These are phyloP conservation scores for Fragaria nilgerrensis DNA, from an alignment of 306 rosid species.

Conservation along the genomic window DNA sequence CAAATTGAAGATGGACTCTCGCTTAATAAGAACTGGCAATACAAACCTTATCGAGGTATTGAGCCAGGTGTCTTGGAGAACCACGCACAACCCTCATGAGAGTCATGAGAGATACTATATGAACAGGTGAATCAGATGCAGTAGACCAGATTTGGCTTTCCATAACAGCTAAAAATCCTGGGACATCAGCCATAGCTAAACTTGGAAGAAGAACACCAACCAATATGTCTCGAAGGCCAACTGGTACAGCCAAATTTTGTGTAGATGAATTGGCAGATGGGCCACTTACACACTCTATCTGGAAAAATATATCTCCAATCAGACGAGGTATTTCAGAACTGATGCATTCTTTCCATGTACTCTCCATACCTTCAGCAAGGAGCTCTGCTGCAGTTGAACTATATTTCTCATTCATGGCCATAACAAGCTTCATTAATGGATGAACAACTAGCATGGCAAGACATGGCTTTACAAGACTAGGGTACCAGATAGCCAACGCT, in stretches of 20 bases:
- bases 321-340: slow-evolving; percentile 72
- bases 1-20: background rate
- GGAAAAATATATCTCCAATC: slow-evolving; percentile 86
- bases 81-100: slow-evolving; percentile 81
- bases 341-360: slow-evolving; percentile 79
- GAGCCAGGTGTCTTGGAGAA: slow-evolving; percentile 79
- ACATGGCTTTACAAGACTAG: slow-evolving; percentile 78
- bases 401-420: slow-evolving; percentile 85
- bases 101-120: slow-evolving; percentile 80
- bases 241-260: slow-evolving; percentile 48
- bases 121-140: slow-evolving; percentile 95
- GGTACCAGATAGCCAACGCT: slow-evolving; percentile 96
- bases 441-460: slow-evolving; percentile 73
- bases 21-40: slow-evolving; percentile 21
- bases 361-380: slow-evolving; percentile 96
- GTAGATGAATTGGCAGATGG: slow-evolving; percentile 47
- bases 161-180: slow-evolving; percentile 63
- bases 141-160: slow-evolving; percentile 99
- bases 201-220: slow-evolving; percentile 93
- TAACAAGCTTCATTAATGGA: slow-evolving; percentile 83
- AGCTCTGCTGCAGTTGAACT: slow-evolving; percentile 99
- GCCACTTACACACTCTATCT: slow-evolving; percentile 82
- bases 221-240: slow-evolving; percentile 67
- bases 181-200: slow-evolving; percentile 84
- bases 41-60: slow-evolving; percentile 91